Evolutionary conservation across 1,139 yeast species (phyloP), one percentile per base, ranked within the genome.

Genomic region (Pichia sp.): DNA sequence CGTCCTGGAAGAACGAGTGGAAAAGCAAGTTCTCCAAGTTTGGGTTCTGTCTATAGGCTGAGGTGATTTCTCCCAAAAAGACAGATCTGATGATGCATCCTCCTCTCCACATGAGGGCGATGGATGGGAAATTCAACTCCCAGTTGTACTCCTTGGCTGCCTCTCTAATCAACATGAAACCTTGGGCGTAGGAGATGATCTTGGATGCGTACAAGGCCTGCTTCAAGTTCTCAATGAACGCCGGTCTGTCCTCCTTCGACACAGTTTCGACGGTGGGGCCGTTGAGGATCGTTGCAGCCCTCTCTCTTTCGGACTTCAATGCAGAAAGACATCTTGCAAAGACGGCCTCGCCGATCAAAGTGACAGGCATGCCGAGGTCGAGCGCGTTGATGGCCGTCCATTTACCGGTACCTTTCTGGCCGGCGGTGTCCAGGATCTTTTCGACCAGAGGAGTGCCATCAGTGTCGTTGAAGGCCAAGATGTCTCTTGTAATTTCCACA

Each of bases 21-120:
- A 91, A 91, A 71, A 93, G 79, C 76, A 93, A 80, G 85, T 90
- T 91, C 79, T 91, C 97, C 69, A 93, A 79, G 61, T 90, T 83
- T 71, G 96, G 96, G 78, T 86, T 79, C 73, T 87, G 83, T 76
- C 91, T 87, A 87, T 85, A 93, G 62, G 99, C 99, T 72, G 88
- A 73, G 65, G 99, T 93, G 75, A 93, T 93, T 74, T 93, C 98
- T 69, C 84, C 97, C 70, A 93, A 81, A 87, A 93, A 93, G 62
- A 91, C 97, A 54, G 99, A 93, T 81, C 98, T 88, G 76, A 93
- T 93, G 74, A 93, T 93, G 82, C 99, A 93, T 65, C 99, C 99
- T 79, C 99, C 99, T 83, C 99, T 87, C 99, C 99, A 93, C 99
- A 93, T 93, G 70, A 93, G 83, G 64, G 98, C 99, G 67, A 93